Base-by-base conservation (phyloP, 2,329 filamentous ascomycete genomes). In the Sporothrix euskadiensis region DNA sequence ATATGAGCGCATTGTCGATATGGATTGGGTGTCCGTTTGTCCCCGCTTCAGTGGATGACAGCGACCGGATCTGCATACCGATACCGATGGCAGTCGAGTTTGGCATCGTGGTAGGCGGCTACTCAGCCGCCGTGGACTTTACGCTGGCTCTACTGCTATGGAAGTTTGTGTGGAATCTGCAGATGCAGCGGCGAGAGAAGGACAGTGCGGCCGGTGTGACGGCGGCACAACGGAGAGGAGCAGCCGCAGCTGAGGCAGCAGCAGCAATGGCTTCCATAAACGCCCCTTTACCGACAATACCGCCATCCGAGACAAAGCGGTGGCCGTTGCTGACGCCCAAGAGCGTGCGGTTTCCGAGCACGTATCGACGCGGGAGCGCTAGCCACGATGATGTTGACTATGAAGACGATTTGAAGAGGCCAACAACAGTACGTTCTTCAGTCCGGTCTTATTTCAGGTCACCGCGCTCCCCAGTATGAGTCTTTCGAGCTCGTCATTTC, bases 131-230 rank as follows among this genome's bases (percentile, higher is more conserved):
- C 3, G 77, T 77, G 61, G 78, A 80, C 39, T 75, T 79, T 41
- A 57, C 75, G 2, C 73, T 81, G 26, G 79, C 79, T 0, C 47
- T 80, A 8, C 72, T 80, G 26, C 79, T 79, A 0, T 80, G 78
- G 79, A 78, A 76, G 41, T 77, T 80, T 26, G 75, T 81, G 26
- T 77, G 77, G 77, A 74, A 77, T 0, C 74, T 80, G 56, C 75
- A 78, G n/a, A 79, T 80, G 78, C 78, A 77, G 71, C 76, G 70
- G 39, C 77, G 78, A 22, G 80, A 81, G 61, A 78, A 78, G 59
- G 59, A 63, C 6, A 35, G 7, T 35, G 6, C 32, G 7, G 35
- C 6, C 47, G 59, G 59, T 32, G 47, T 22, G 14, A 72, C 70
- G 4, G 44, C 70, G 5, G 70, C 16, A 61, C 70, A 49, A 12